Evolutionary conservation across 805 yeast species (phyloP).

Genomic region (Candida corydali): DNA sequence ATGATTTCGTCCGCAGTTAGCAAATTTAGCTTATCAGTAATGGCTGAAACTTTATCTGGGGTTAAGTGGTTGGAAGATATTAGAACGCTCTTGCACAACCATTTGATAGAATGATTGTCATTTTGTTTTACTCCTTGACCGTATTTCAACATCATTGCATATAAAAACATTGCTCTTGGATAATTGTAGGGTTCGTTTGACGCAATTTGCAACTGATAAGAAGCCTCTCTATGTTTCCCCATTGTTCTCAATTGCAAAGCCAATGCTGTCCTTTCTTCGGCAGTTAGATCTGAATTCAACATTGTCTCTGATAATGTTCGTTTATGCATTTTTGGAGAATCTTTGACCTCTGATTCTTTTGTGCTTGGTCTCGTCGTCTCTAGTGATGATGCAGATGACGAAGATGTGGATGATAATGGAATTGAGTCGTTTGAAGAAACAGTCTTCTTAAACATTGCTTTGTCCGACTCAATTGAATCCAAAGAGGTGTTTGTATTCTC

Average conservation of each 20-base stretch:
- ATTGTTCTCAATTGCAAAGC: constrained; percentile 50
- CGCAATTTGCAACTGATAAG: constrained; percentile 62
- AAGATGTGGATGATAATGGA: not conserved
- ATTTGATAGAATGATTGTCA: constrained; percentile 48
- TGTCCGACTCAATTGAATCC: constrained; percentile 23
- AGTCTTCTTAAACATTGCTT: constrained; percentile 9
- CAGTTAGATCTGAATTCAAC: constrained; percentile 4
- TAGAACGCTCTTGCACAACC: constrained; percentile 52
- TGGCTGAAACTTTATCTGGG: constrained; percentile 10
- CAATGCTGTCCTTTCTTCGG: constrained; percentile 28
- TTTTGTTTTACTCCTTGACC: constrained; percentile 68
- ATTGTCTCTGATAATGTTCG: constrained; percentile 8
- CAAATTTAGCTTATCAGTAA: constrained; percentile 22
- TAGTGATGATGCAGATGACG: not conserved
- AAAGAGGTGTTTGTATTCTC: constrained; percentile 20
- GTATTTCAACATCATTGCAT: constrained; percentile 60
- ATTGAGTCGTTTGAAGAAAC: constrained; percentile 4
- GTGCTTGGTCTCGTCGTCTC: constrained; percentile 2
- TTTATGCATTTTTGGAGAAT: not conserved
- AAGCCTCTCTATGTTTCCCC: constrained; percentile 64
- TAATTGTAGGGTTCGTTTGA: constrained; percentile 58
- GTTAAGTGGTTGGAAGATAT: constrained; percentile 7
- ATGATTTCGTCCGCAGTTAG: constrained; percentile 27
- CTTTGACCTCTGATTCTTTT: not conserved
- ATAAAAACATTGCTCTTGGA: constrained; percentile 58